Evolutionary conservation across 1,139 yeast species (phyloP), one percentile per base, ranked within the genome.

Genomic region (Candida sp.): DNA sequence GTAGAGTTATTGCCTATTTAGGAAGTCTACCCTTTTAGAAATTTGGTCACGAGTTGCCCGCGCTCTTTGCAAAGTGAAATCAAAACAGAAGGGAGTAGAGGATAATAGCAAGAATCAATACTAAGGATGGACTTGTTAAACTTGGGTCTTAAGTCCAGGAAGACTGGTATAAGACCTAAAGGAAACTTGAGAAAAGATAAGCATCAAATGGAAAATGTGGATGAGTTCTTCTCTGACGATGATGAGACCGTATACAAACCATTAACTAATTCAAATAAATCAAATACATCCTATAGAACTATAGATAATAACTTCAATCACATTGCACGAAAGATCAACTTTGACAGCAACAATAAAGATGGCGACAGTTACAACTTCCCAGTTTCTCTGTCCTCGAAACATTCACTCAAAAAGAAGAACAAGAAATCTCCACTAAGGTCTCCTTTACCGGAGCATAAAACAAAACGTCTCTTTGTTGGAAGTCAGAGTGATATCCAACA

Each of bases 141-240:
- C 43, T 63, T 81, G 35, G 87, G 87, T 12, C 58, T 70, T 33
- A 71, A 66, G 59, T 75, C 86, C 40, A 70, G 87, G 21, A 81
- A 80, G 59, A 79, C 87, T 1, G 88, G 88, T 7, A 59, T 82
- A 21, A 68, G 67, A 46, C 81, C 82, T 3, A 71, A 68, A 42
- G 60, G 69, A 44, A 71, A 81, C 60, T 56, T 85, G 37, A 64
- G 68, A 30, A 76, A 79, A 51, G 95, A 87, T 60, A 78, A 77
- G 45, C 77, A 81, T 57, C 85, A 89, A 33, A 80, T 88, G 84
- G 96, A 89, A 57, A 87, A 84, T 54, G 63, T 88, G 35, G 87
- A 85, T 52, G 95, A 83, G 44, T 89, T 85, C 65, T 88, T 87
- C 45, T 61, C 58, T 21, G 73, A 66, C 52, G 74, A 75, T 35